phyloP scores from a whole-genome alignment of 2,329 filamentous ascomycete genomes.

The Fusarium gaditjirri region DNA sequence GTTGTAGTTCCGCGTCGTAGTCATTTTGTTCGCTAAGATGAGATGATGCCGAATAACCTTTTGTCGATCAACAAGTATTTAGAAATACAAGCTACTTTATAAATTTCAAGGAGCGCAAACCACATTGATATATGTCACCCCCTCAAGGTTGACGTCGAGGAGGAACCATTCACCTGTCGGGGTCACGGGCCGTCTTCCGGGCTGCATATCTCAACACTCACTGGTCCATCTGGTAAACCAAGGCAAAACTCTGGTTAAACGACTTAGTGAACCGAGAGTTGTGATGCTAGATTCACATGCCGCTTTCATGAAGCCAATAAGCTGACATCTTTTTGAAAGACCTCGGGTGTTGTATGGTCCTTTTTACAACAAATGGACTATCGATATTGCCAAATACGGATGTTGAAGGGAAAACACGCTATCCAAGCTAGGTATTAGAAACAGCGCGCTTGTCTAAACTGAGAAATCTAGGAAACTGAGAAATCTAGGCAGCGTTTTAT shows the following conservation, averaged over 20 bases:
- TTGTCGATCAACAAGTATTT: fast-evolving
- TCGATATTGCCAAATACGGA: neutral
- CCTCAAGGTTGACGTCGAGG: neutral
- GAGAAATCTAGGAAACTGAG: neutral
- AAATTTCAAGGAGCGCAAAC: neutral
- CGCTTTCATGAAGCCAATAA: neutral
- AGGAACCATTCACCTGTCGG: neutral
- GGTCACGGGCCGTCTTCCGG: neutral
- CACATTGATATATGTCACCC: neutral
- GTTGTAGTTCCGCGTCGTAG: neutral
- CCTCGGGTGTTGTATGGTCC: neutral
- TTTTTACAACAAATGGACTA: neutral
- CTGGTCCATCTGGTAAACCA: neutral
- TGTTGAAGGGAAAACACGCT: neutral
- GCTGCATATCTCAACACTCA: fast-evolving
- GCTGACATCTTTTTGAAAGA: fast-evolving
- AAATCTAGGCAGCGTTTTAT: neutral
- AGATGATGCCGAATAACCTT: fast-evolving
- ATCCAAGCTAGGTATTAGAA: neutral
- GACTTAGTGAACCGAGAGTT: fast-evolving
- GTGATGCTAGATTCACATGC: neutral
- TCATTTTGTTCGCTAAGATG: neutral
- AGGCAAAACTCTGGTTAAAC: conserved; percentile 3
- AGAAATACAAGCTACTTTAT: fast-evolving
- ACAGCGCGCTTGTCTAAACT: neutral